Evolutionary conservation across 1,139 yeast genomes (phyloP).

Genomic region (Debaryomyces robertsiae): DNA sequence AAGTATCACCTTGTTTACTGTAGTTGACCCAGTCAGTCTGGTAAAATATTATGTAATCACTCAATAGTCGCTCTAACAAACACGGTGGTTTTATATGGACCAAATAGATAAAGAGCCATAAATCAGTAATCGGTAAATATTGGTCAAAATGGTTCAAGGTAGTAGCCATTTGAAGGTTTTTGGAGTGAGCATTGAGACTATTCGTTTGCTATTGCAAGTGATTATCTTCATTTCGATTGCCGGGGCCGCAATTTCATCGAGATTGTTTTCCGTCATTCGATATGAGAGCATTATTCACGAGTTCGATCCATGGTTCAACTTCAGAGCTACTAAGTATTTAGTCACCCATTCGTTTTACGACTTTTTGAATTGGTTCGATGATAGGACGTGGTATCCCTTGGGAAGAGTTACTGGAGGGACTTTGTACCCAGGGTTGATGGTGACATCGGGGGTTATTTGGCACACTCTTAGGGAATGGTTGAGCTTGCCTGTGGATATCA

Average conservation of each 20-base stretch:
- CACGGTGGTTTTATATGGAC: slow-evolving; percentile 14
- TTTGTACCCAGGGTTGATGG: slow-evolving; percentile 97
- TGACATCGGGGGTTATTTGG: slow-evolving; percentile 90
- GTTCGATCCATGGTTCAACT: slow-evolving; percentile 99
- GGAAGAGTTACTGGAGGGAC: slow-evolving; percentile 99
- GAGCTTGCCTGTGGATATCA: slow-evolving; percentile 86
- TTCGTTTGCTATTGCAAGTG: slow-evolving; percentile 57
- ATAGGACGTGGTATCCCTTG: slow-evolving; percentile 97
- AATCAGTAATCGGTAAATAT: slow-evolving; percentile 2
- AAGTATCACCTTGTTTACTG: too few relatives aligned
- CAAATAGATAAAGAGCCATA: slow-evolving; percentile 3
- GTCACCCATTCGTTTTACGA: slow-evolving; percentile 84
- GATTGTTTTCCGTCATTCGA: slow-evolving; percentile 77
- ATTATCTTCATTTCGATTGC: slow-evolving; percentile 72
- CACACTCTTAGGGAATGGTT: slow-evolving; percentile 62
- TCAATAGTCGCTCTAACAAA: slow-evolving; percentile 11
- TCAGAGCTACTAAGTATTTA: slow-evolving; percentile 89
- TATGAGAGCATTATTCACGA: slow-evolving; percentile 98
- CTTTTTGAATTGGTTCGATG: slow-evolving; percentile 97
- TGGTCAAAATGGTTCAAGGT: slow-evolving; percentile 15
- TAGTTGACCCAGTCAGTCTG: too few relatives aligned
- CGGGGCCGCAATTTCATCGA: slow-evolving; percentile 88
- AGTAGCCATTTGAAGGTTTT: slow-evolving; percentile 28
- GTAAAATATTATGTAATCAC: slow-evolving; percentile 9
- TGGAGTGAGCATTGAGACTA: slow-evolving; percentile 43